Evolutionary conservation across 2,329 filamentous ascomycete genomes (phyloP).

Genomic region (Stemphylium vesicarium): DNA sequence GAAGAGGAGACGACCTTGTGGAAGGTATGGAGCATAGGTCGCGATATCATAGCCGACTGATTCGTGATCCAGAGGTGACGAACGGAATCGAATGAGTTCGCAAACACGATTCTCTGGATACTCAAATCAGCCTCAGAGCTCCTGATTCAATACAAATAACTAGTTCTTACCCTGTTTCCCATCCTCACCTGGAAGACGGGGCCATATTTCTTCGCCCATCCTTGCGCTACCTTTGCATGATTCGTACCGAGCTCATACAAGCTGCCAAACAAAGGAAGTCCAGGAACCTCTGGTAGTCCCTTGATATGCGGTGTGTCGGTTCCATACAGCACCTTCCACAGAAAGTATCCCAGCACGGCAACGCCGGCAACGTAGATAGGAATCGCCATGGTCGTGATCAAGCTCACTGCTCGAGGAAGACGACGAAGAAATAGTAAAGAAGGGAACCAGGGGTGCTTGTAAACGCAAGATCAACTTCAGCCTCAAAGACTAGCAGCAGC

Average conservation of each 20-base stretch:
- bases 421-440: not conserved
- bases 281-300: conserved; percentile 55
- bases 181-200: conserved; percentile 61
- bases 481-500: not conserved
- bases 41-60: conserved; percentile 77
- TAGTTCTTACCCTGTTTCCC: conserved; percentile 66
- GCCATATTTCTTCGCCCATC: conserved; percentile 57
- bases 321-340: conserved; percentile 51
- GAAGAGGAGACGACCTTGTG: conserved; percentile 78
- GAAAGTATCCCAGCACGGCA: conserved; percentile 49
- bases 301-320: conserved; percentile 59
- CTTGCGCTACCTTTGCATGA: conserved; percentile 55
- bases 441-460: not conserved
- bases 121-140: conserved; percentile 1
- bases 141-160: not conserved
- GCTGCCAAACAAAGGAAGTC: conserved; percentile 56
- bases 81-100: conserved; percentile 78
- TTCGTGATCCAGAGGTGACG: conserved; percentile 78
- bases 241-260: conserved; percentile 54
- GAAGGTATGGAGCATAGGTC: conserved; percentile 81
- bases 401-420: not conserved
- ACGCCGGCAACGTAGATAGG: conserved; percentile 52
- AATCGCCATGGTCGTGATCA: conserved; percentile 42
- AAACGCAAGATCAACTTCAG: not conserved
- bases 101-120: conserved; percentile 71